Base-by-base conservation (phyloP, 2,329 filamentous ascomycete species). In the Nannizzia gypsea region DNA sequence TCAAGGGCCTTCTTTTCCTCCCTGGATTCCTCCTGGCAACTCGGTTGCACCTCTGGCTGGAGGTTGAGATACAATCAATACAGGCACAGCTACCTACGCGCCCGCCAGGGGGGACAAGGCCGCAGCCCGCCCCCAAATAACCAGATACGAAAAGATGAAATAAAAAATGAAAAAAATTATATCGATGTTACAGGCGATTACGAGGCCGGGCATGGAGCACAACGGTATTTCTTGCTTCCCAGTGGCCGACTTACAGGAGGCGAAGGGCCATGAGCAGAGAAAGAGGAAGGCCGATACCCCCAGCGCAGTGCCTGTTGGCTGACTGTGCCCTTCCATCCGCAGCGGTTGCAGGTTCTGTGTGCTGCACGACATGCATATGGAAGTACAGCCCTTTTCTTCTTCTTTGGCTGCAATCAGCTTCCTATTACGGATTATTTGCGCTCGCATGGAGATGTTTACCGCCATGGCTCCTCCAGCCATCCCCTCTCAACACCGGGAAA, bases 321-420 rank as follows among this genome's bases (percentile, higher is more conserved):
- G 48, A 28, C 15, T n/a, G 48, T 6, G 26, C 13, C 5, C 48
- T 52, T 52, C 22, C 48, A 28, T 28, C 48, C 48, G 48, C 48
- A n/a, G 48, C 48, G 48, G 48, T 52, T 52, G 48, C 22, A 52
- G 24, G 48, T n/a, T 31, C 48, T 52, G 48, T 34, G 22, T 52
- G 48, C 24, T 52, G 48, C 48, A 26, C 48, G 48, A 52, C 48
- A 52, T 52, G 26, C 48, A 52, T 31, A 52, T 24, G 48, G 48
- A 31, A 15, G 22, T n/a, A 52, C 48, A 52, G 22, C 4, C n/a
- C 38, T 31, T 52, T 52, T 26, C 48, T 52, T 52, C 48, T 52
- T 52, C 46, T 24, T 31, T 5, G n/a, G 31, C 31, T 34, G 31
- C 31, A 34, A 11, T 34, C 28, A 31, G 28, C 31, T 34, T 13